Evolutionary conservation across 495 filamentous ascomycete species (phyloP).

Genomic region (Apiosordaria backusii): DNA sequence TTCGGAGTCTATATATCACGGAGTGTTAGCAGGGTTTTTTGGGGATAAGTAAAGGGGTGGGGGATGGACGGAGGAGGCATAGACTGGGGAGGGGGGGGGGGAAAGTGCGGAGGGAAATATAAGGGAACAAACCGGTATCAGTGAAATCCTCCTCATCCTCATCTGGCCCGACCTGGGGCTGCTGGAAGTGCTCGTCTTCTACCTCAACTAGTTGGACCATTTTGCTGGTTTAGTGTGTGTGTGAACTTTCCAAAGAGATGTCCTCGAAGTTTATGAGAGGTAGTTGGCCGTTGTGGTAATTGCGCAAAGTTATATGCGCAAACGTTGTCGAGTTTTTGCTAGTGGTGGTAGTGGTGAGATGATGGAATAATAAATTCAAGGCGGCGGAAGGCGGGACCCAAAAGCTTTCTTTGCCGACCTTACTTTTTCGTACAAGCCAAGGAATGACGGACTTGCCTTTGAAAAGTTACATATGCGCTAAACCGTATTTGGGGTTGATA

Average conservation of each 20-base stretch:
- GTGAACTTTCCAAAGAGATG: no score
- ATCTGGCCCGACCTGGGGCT: slow-evolving; percentile 65
- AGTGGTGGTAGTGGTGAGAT: background rate
- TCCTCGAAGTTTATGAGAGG: no score
- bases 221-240: slow-evolving; percentile 37
- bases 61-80: background rate
- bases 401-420: background rate
- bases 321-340: background rate
- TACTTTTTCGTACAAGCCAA: background rate
- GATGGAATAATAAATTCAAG: background rate
- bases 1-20: slow-evolving; percentile 55
- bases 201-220: slow-evolving; percentile 98
- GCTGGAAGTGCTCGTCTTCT: slow-evolving; percentile 87
- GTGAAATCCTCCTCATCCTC: slow-evolving; percentile 85
- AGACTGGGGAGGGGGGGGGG: slow-evolving; percentile 1
- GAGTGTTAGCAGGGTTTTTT: background rate
- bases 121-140: slow-evolving; percentile 67
- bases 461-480: background rate
- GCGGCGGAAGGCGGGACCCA: background rate
- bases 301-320: background rate
- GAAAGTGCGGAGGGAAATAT: background rate
- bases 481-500: background rate
- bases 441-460: background rate
- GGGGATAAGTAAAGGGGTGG: background rate
- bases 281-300: background rate